Conservation (phyloP, 257 asterid species). For the Thymus mandschuricus region DNA sequence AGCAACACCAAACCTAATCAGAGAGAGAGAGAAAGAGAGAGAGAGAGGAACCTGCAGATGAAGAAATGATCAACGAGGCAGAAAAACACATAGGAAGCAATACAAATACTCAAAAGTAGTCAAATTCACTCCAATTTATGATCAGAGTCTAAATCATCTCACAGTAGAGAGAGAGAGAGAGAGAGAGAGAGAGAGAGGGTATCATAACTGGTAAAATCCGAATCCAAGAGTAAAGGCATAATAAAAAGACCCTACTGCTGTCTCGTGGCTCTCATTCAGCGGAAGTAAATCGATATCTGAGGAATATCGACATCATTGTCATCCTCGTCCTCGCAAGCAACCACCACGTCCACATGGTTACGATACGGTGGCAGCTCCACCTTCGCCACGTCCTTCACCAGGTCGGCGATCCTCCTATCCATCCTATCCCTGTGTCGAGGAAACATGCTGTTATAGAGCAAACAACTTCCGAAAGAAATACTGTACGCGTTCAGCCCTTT, state of each 20-base stretch:
- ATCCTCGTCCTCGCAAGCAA: slow-evolving; percentile 89
- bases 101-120: too few relatives aligned
- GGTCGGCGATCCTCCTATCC: slow-evolving; percentile 72
- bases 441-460: slow-evolving; percentile 81
- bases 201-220: too few relatives aligned
- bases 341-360: slow-evolving; percentile 73
- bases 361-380: slow-evolving; percentile 73
- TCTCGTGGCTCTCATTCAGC: slow-evolving; percentile 31
- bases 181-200: too few relatives aligned
- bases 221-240: too few relatives aligned
- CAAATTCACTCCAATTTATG: too few relatives aligned
- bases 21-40: too few relatives aligned
- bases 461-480: slow-evolving; percentile 81
- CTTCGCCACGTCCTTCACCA: slow-evolving; percentile 80
- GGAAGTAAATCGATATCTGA: slow-evolving; percentile 69
- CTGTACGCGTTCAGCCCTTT: slow-evolving; percentile 83
- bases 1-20: too few relatives aligned
- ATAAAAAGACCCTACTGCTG: neutral
- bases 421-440: slow-evolving; percentile 82
- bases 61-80: too few relatives aligned
- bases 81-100: too few relatives aligned
- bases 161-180: too few relatives aligned
- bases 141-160: too few relatives aligned
- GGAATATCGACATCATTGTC: slow-evolving; percentile 89
- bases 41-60: too few relatives aligned